Conservation (phyloP, 1,284 basidiomycete species). For the Ustilago hordei region DNA sequence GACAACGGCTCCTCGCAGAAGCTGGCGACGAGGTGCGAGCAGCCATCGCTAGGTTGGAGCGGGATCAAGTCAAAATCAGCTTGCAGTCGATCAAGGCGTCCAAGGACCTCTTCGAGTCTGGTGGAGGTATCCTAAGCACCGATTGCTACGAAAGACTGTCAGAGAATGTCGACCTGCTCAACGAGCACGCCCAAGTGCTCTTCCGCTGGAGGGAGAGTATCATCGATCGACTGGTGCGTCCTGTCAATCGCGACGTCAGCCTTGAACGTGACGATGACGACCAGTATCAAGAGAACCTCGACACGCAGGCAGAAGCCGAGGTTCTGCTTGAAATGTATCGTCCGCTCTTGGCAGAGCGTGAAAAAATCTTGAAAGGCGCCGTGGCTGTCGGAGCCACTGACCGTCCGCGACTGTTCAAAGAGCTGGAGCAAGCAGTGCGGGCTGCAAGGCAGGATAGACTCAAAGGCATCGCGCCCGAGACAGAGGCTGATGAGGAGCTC, state of each 20-base stretch:
- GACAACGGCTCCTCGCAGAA: conserved; percentile 56
- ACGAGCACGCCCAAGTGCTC: conserved; percentile 51
- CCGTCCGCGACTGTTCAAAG: conserved; percentile 53
- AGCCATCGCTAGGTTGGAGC: conserved; percentile 21
- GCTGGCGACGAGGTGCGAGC: conserved; percentile 50
- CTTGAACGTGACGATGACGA: conserved; percentile 64
- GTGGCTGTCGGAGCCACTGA: conserved; percentile 57
- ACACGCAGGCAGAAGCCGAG: conserved; percentile 66
- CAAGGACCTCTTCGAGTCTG: conserved; percentile 25
- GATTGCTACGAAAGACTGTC: conserved; percentile 17
- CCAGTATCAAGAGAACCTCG: conserved; percentile 65
- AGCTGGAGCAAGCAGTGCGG: conserved; percentile 51
- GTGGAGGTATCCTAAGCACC: conserved; percentile 32
- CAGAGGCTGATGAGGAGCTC: conserved; percentile 41
- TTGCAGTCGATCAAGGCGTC: conserved; percentile 11
- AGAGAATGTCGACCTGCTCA: conserved; percentile 31
- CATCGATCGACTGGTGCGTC: conserved; percentile 42
- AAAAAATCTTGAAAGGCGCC: conserved; percentile 57
- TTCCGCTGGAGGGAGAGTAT: conserved; percentile 58
- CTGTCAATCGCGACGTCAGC: conserved; percentile 64
- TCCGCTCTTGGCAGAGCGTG: conserved; percentile 60
- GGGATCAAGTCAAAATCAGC: conserved; percentile 10
- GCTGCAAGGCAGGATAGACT: conserved; percentile 32
- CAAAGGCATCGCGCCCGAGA: conserved; percentile 31
- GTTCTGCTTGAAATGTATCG: conserved; percentile 66